A percentile compares a stretch with the other conserved stretches of the same genome.
phyloP scores from a whole-genome alignment of 2,329 filamentous ascomycete species.

The Epichloe coenophiala region DNA sequence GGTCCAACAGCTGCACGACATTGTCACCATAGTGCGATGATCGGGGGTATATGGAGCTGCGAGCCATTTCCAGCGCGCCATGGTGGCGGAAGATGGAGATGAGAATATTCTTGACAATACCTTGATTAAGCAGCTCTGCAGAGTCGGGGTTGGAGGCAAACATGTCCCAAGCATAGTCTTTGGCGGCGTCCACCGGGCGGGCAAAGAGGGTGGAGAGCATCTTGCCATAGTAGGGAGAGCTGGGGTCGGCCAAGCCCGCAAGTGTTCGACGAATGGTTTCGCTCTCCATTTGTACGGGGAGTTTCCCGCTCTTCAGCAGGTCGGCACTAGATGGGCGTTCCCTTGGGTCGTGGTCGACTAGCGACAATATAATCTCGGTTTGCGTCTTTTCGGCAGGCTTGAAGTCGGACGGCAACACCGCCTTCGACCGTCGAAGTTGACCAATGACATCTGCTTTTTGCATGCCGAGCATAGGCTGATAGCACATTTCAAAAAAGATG shows the following conservation, averaged over 20 bases:
- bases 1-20: conserved; percentile 68
- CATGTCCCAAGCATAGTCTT: conserved; percentile 70
- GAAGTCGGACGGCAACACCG: conserved; percentile 62
- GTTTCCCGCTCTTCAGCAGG: conserved; percentile 69
- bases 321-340: conserved; percentile 73
- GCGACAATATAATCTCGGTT: conserved; percentile 61
- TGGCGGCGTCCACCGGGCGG: conserved; percentile 60
- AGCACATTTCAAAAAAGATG: conserved; percentile 99
- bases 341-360: conserved; percentile 71
- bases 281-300: conserved; percentile 85
- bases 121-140: conserved; percentile 54
- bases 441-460: conserved; percentile 52
- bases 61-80: conserved; percentile 69
- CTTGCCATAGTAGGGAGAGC: conserved; percentile 78
- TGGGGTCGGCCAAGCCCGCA: conserved; percentile 66
- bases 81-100: conserved; percentile 74
- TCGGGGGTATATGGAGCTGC: conserved; percentile 66
- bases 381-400: conserved; percentile 56
- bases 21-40: conserved; percentile 64
- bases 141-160: conserved; percentile 38
- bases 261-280: conserved; percentile 78
- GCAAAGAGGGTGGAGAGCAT: conserved; percentile 79
- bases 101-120: conserved; percentile 61
- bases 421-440: conserved; percentile 51
- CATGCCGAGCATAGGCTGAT: conserved; percentile 51